phyloP scores from a whole-genome alignment of 352 stramenopile genomes.

The Aphanomyces invadans region DNA sequence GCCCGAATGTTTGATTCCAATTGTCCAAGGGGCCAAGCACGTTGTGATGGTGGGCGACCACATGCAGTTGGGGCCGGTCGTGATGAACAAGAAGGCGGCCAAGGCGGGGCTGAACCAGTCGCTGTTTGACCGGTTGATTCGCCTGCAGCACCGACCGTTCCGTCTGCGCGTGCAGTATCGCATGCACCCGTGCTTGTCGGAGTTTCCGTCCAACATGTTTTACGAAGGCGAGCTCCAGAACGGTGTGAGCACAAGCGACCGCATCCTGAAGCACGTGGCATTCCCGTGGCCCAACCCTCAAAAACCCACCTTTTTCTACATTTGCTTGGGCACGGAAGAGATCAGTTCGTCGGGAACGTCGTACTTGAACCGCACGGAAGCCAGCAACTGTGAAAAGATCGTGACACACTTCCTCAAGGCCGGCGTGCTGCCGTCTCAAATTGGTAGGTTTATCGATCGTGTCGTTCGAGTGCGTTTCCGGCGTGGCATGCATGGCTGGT shows the following conservation, averaged over 20 bases:
- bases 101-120: conserved; percentile 96
- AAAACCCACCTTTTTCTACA: conserved; percentile 99
- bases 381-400: conserved; percentile 96
- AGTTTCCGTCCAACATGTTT: conserved; percentile 99
- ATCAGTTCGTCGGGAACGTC: conserved; percentile 96
- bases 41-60: conserved; percentile 99
- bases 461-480: no score
- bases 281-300: conserved; percentile 97
- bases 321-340: conserved; percentile 94
- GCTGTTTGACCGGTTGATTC: conserved; percentile 96
- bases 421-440: conserved; percentile 86
- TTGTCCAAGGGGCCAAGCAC: conserved; percentile 98
- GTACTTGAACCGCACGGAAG: conserved; percentile 98
- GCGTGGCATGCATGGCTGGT: background rate
- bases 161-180: conserved; percentile 98
- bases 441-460: conserved; percentile 42
- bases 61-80: conserved; percentile 95
- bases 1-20: conserved; percentile 97
- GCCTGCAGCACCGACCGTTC: conserved; percentile 93
- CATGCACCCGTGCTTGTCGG: conserved; percentile 98
- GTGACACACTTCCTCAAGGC: conserved; percentile 95
- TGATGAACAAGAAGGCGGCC: conserved; percentile 98
- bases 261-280: conserved; percentile 76
- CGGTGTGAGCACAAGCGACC: conserved; percentile 93
- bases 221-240: conserved; percentile 99